Percentiles rank a stretch among this genome's conserved stretches.
Evolutionary conservation across 495 filamentous ascomycete genomes (phyloP).

Genomic region (Aspergillus asperescens): DNA sequence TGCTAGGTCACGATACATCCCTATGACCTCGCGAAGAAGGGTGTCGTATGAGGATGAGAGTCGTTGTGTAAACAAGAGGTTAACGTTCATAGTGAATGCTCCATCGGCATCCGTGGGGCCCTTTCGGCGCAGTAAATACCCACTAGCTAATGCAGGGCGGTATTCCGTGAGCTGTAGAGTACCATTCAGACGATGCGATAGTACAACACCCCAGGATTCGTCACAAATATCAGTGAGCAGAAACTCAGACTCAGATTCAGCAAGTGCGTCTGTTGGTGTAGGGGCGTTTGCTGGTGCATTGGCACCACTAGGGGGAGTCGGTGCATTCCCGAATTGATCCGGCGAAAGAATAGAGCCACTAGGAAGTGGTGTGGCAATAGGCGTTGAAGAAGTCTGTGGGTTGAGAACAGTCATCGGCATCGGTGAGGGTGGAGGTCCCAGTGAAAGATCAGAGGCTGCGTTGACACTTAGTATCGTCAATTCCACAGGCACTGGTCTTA

Average conservation of each 20-base stretch:
- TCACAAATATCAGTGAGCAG: constrained; percentile 73
- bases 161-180: constrained; percentile 58
- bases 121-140: constrained; percentile 72
- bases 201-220: constrained; percentile 73
- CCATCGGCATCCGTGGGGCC: constrained; percentile 57
- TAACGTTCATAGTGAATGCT: constrained; percentile 59
- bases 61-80: constrained; percentile 55
- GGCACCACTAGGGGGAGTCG: constrained; percentile 28
- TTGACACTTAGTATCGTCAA: constrained; percentile 63
- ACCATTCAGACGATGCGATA: constrained; percentile 66
- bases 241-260: constrained; percentile 64
- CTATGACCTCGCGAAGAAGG: constrained; percentile 64
- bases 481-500: constrained; percentile 41
- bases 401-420: constrained; percentile 33
- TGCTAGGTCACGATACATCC: constrained; percentile 70
- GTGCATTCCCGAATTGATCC: constrained; percentile 36
- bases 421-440: constrained; percentile 37
- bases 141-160: constrained; percentile 61
- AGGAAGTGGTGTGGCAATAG: constrained; percentile 46
- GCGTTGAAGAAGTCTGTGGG: constrained; percentile 32
- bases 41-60: constrained; percentile 46
- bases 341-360: constrained; percentile 39
- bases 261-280: constrained; percentile 49
- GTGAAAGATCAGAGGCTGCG: constrained; percentile 57
- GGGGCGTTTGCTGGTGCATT: constrained; percentile 42